Conservation (phyloP, 2,329 filamentous ascomycete genomes). For the Scytalidium lignicola region DNA sequence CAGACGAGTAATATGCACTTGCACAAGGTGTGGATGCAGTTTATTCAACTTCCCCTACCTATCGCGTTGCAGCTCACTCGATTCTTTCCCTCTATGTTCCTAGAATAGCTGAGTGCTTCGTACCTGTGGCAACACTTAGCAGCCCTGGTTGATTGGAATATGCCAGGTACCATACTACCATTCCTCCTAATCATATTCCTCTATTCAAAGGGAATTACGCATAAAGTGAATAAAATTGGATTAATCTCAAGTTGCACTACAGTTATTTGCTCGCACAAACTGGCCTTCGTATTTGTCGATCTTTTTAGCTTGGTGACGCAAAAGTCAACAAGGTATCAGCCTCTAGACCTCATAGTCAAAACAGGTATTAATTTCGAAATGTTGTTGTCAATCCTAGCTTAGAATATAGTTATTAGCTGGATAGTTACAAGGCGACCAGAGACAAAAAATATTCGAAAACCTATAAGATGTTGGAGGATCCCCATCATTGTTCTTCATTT, state of each 20-base stretch:
- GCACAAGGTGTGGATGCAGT: not conserved
- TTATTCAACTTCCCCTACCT: not conserved
- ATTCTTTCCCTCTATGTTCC: not conserved
- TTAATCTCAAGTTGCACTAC: not conserved
- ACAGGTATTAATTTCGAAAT: not conserved
- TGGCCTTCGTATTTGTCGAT: not conserved
- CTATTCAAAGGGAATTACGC: not conserved
- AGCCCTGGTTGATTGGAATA: no score
- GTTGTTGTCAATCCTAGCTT: not conserved
- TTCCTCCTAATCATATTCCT: not conserved
- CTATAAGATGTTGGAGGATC: slow-evolving; percentile 12
- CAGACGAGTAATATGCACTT: not conserved
- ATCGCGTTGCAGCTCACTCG: not conserved
- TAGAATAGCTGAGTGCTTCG: not conserved
- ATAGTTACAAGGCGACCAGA: not conserved
- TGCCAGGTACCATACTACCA: not conserved
- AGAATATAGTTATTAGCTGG: not conserved
- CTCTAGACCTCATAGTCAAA: not conserved
- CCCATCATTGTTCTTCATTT: slow-evolving; percentile 9
- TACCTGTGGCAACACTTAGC: not conserved
- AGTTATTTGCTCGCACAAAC: not conserved
- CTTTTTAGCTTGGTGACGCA: not conserved
- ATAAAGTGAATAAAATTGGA: not conserved
- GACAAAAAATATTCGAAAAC: slow-evolving; percentile 3
- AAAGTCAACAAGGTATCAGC: not conserved